These are phyloP conservation scores for Ceratobasidium sp. DNA, from an alignment of 1,284 basidiomycete species.

Conservation along the genomic window DNA sequence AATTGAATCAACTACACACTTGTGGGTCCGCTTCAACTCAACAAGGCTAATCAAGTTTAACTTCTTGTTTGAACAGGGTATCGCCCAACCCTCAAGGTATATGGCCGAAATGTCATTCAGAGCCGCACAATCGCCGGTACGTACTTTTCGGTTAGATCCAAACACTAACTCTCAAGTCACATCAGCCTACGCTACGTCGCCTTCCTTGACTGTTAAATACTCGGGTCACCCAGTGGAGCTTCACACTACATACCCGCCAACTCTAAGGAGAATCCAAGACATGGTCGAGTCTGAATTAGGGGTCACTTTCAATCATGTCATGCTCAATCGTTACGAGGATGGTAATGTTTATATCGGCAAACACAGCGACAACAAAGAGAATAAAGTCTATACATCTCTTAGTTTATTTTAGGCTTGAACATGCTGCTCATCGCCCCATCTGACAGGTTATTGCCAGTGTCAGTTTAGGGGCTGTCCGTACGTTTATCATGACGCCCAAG, in stretches of 20 bases:
- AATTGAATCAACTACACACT: constrained; percentile 51
- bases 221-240: constrained; percentile 54
- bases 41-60: background rate
- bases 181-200: constrained; percentile 53
- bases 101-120: constrained; percentile 58
- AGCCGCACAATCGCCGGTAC: constrained; percentile 54
- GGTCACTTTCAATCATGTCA: constrained; percentile 58
- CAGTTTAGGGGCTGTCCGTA: constrained; percentile 57
- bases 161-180: background rate
- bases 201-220: constrained; percentile 54
- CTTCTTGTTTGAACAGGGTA: constrained; percentile 49
- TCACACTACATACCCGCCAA: constrained; percentile 54
- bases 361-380: constrained; percentile 53
- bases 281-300: constrained; percentile 52
- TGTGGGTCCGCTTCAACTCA: constrained; percentile 47
- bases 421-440: background rate
- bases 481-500: constrained; percentile 56
- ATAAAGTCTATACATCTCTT: too few species aligned
- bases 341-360: constrained; percentile 56
- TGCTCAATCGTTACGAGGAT: constrained; percentile 60
- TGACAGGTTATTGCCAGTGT: constrained; percentile 57
- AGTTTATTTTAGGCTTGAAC: background rate
- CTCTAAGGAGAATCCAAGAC: constrained; percentile 52
- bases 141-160: too few species aligned
- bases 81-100: constrained; percentile 59